Conservation (phyloP, 2,329 filamentous ascomycete genomes). For the Aspergillus melleus region DNA sequence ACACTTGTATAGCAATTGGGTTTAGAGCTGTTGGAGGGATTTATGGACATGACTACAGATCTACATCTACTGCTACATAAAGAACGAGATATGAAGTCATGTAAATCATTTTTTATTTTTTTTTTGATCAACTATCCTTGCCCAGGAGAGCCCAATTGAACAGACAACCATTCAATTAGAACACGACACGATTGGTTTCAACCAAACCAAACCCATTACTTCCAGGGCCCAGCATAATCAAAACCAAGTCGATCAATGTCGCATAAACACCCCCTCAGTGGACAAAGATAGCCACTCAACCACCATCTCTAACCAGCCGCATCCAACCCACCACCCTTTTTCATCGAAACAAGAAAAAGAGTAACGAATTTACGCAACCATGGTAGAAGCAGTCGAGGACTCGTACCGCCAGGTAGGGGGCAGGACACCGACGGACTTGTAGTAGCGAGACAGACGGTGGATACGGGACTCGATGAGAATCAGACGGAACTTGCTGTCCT, state of each 20-base stretch:
- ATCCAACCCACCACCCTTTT: conserved; percentile 3
- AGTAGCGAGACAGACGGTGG: conserved; percentile 99
- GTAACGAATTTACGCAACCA: conserved; percentile 70
- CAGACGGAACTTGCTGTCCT: conserved; percentile 99
- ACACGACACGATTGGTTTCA: background rate
- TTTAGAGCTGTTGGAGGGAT: background rate
- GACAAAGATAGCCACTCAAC: background rate
- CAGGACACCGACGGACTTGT: conserved; percentile 87
- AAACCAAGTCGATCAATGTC: background rate
- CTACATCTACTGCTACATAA: background rate
- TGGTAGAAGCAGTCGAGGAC: conserved; percentile 90
- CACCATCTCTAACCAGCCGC: background rate
- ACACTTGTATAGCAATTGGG: background rate
- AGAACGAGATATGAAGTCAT: background rate
- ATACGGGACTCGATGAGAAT: conserved; percentile 99
- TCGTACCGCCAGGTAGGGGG: conserved; percentile 99
- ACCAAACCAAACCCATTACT: background rate
- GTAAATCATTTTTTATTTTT: background rate
- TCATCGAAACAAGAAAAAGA: background rate
- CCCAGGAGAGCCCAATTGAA: background rate
- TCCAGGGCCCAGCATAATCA: background rate
- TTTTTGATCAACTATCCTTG: background rate
- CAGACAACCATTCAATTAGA: background rate
- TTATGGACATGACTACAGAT: background rate
- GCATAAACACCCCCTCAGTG: too few species aligned